Base-by-base conservation (phyloP, 345 rosid species). In the Aethionema arabicum region DNA sequence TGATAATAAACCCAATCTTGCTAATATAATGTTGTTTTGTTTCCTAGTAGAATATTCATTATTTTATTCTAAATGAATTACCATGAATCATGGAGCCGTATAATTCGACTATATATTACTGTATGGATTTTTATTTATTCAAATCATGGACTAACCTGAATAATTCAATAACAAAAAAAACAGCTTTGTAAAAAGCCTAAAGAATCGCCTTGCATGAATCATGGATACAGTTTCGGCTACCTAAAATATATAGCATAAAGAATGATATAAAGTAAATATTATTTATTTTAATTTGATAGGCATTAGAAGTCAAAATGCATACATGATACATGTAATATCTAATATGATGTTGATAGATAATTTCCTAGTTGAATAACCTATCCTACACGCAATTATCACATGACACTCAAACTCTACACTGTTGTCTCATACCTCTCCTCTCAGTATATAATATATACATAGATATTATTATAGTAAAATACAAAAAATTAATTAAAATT, bases 281-380 rank as follows among this genome's bases (percentile, higher is more conserved):
- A 31, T 39, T 21, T 44, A 58, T 44, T 12, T 40, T 11, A 5
- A 11, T 11, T 35, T 50, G 13, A 31, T 41, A 49, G 37, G 72
- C 35, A 39, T 32, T 15, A 66, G n/a, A 67, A 50, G 63, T 49
- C 58, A 10, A 50, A 41, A 32, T 58, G 16, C 41, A 27, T 49
- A 43, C 36, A 49, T 36, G 42, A 39, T 56, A 32, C n/a, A 33
- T 57, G 43, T 11, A 41, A 21, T 45, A 40, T 58, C 40, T 8
- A 48, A 21, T 2, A 21, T 21, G 27, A 59, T 31, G 13, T 51
- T 41, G 59, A 41, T 21, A 11, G 12, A 14, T 15, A 36, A 32
- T 7, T 14, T 32, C 16, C 49, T 50, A 15, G 16, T 35, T 54
- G n/a, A 43, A 21, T 10, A 27, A 43, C 52, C 44, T 52, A 42